Evolutionary conservation across 164 flowering plant species (phyloP).

Genomic region (Liriodendron chinense): DNA sequence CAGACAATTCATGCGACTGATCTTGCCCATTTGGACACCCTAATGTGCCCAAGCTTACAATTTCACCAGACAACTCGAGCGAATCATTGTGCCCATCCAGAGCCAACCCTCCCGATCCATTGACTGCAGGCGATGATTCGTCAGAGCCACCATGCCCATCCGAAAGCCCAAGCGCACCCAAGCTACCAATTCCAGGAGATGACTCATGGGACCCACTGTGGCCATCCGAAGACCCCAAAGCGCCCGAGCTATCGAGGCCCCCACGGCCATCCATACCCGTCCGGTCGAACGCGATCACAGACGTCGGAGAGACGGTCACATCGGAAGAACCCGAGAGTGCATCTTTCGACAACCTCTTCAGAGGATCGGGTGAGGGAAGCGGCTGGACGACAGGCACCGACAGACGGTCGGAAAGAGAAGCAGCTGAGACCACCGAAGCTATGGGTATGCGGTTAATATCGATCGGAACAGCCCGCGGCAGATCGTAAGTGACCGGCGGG

Average conservation of each 20-base stretch:
- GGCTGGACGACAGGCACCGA: slow-evolving; percentile 72
- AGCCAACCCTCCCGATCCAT: neutral
- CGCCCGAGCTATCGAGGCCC: slow-evolving; percentile 3
- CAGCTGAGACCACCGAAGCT: slow-evolving; percentile 41
- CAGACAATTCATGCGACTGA: slow-evolving; percentile 7
- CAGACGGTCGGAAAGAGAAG: slow-evolving; percentile 23
- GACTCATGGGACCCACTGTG: slow-evolving; percentile 19
- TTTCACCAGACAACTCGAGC: neutral
- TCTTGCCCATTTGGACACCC: slow-evolving; percentile 19
- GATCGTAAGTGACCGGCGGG: slow-evolving; percentile 50
- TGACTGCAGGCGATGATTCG: neutral
- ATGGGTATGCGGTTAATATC: slow-evolving; percentile 54
- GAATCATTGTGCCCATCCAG: neutral
- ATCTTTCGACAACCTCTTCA: slow-evolving; percentile 21
- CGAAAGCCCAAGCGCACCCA: neutral
- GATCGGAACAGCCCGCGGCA: slow-evolving; percentile 63
- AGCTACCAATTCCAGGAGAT: slow-evolving; percentile 37
- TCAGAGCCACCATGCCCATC: neutral
- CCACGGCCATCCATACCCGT: slow-evolving; percentile 12
- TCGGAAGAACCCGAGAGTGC: slow-evolving; percentile 17
- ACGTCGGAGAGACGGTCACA: slow-evolving; percentile 15
- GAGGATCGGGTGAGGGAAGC: slow-evolving; percentile 21
- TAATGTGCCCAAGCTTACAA: slow-evolving; percentile 16
- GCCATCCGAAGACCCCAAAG: slow-evolving; percentile 2
- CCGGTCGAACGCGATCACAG: slow-evolving; percentile 19